Evolutionary conservation across 805 yeast genomes (phyloP), one percentile per base, ranked within the genome.

Genomic region (Zygoascus bituminiphila): DNA sequence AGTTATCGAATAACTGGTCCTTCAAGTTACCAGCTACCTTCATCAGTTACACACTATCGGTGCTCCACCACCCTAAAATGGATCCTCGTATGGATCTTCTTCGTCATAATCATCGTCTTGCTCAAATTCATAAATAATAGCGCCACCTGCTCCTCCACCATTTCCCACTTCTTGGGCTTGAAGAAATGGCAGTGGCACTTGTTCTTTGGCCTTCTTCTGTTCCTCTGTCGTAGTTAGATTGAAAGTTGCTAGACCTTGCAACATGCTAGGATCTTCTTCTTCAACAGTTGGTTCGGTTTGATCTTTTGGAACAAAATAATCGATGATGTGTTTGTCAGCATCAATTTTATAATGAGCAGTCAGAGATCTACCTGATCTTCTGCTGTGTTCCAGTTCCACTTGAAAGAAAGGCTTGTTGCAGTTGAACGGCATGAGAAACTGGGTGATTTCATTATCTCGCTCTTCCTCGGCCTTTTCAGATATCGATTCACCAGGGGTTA

Each of bases 91-190:
- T 0, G 98, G 97, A 65, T 91, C 98, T 58, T 93, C 98, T 63
- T 91, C 98, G 61, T 91, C 98, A 61, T 89, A 91, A 64, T 91
- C 98, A 63, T 91, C 98, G 64, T 91, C 98, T 61, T 89, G 87
- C 59, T 93, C 98, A 62, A 81, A 93, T 61, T 93, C 93, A 61
- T 91, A 91, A 3, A 91, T 95, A 56, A 93, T 89, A 0, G 98
- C 97, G 17, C 98, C 96, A 47, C 95, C 96, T 44, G 77, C 69
- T 29, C 79, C 76, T 19, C 83, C 85, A 25, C 73, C 65, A 15
- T 71, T 69, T 29, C 67, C 70, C 10, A 62, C 54, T 49, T 77
- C 72, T 60, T 91, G 98, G 0, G 98, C 98, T 54, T 84, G 85
- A 70, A 91, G 69, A 63, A 73, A 91, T n/a, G 98, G 98, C 51